Evolutionary conservation across 768 basidiomycete species (phyloP), one percentile per base, ranked within the genome.

Genomic region (Sarcodon sp.): DNA sequence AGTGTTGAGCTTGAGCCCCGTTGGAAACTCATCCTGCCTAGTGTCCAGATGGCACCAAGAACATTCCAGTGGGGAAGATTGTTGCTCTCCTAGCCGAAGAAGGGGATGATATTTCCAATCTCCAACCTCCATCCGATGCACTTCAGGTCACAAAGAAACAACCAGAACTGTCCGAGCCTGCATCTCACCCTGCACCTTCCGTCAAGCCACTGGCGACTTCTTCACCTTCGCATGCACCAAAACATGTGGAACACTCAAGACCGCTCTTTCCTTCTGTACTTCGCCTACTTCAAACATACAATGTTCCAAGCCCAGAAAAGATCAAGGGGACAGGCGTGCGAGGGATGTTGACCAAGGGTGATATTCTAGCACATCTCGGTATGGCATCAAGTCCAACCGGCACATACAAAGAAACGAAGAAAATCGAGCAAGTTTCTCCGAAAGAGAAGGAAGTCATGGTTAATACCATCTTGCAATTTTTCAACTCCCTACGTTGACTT

Each of bases 321-420:
- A 86, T 99, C 61, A 83, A 82, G 53, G 92, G 87, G 6, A 94
- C 91, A 2, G 94, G 94, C 44, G 71, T 87, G 46, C 75, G 87
- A 35, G 94, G 96, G 11, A 93, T 92, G 84, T 63, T 98, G 51
- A 98, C 93, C 44, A 97, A 97, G 64, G 96, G 96, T 9, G 94
- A 99, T 59, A 83, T 98, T 1, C 73, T 99, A 31, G 69, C 88
- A 3, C 81, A 79, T 64, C 70, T 96, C 5, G 94, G 94, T 15
- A 81, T 82, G 63, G 86, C 91, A 15, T 81, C 81, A 9, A 71
- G 73, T 34, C 87, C 90, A 0, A 69, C 73, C 15, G 90, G 89
- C 35, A 85, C 86, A 3, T 87, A 72, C 65, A 83, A 81, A 60
- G 70, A 70, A 54, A 53, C 66, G 11, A 51, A 57, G 15, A 54